Percentiles rank a stretch among this genome's conserved stretches.
Evolutionary conservation across 2,329 filamentous ascomycete genomes (phyloP).

Genomic region (Xylaria sp.): DNA sequence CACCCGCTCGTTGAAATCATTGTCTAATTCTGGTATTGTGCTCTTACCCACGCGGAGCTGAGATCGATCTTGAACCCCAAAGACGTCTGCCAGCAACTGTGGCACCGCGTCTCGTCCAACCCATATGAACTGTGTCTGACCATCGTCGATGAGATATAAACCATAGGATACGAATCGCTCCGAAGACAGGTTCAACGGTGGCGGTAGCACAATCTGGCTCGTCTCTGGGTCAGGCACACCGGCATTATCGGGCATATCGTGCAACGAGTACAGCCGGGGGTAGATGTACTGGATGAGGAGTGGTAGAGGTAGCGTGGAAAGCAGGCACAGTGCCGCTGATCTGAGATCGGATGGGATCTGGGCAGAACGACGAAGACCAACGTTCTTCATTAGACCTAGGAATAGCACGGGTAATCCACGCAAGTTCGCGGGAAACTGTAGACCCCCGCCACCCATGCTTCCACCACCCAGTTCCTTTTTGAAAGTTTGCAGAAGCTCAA

Average conservation of each 20-base stretch:
- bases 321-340: slow-evolving; percentile 88
- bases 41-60: slow-evolving; percentile 93
- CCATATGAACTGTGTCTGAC: slow-evolving; percentile 98
- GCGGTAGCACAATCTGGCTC: slow-evolving; percentile 88
- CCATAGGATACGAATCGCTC: slow-evolving; percentile 89
- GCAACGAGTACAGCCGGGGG: slow-evolving; percentile 83
- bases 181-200: slow-evolving; percentile 85
- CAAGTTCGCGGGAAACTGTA: slow-evolving; percentile 94
- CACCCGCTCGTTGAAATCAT: slow-evolving; percentile 95
- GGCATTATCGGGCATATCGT: slow-evolving; percentile 96
- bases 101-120: slow-evolving; percentile 92
- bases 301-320: slow-evolving; percentile 92
- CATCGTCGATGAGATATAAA: slow-evolving; percentile 95
- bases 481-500: slow-evolving; percentile 93
- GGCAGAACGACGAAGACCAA: slow-evolving; percentile 89
- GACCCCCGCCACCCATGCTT: slow-evolving; percentile 87
- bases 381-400: slow-evolving; percentile 94
- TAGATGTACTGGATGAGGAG: slow-evolving; percentile 94
- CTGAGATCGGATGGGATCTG: slow-evolving; percentile 95
- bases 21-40: slow-evolving; percentile 85
- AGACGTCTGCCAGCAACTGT: slow-evolving; percentile 88
- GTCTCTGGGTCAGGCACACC: slow-evolving; percentile 86
- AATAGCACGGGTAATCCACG: slow-evolving; percentile 89
- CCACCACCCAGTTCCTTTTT: slow-evolving; percentile 96
- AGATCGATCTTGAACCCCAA: slow-evolving; percentile 83